These are phyloP conservation scores for Microsporum audouinii DNA, from an alignment of 2,329 filamentous ascomycete genomes.

Conservation along the genomic window DNA sequence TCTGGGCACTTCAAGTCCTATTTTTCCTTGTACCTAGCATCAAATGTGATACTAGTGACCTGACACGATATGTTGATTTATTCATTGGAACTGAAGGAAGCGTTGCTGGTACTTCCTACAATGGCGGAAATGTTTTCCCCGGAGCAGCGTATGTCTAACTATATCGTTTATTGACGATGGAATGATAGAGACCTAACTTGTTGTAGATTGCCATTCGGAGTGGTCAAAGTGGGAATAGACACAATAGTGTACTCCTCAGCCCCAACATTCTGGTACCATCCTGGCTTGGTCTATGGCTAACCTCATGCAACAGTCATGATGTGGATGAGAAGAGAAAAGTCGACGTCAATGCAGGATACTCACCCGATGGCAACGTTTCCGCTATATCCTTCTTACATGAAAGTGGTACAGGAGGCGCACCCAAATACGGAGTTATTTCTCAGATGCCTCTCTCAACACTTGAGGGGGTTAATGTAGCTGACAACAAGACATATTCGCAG, in stretches of 20 bases:
- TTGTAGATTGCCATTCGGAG: constrained; percentile 27
- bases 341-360: constrained; percentile 35
- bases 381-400: constrained; percentile 43
- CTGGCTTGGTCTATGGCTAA: not conserved
- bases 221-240: constrained; percentile 35
- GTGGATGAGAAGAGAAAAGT: constrained; percentile 5
- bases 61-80: constrained; percentile 34
- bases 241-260: constrained; percentile 25
- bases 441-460: constrained; percentile 30
- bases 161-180: not conserved
- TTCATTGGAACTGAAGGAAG: constrained; percentile 40
- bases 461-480: constrained; percentile 29
- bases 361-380: constrained; percentile 40
- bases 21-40: not conserved
- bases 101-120: constrained; percentile 29
- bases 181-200: not conserved
- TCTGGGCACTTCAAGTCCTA: not conserved
- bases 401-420: constrained; percentile 36
- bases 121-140: constrained; percentile 36
- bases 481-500: constrained; percentile 40
- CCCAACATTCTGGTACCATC: constrained; percentile 15
- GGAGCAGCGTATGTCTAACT: constrained; percentile 26
- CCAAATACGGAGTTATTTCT: constrained; percentile 30
- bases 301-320: not conserved
- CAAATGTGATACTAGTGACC: constrained; percentile 13